These are phyloP conservation scores for Tulasnella sp. DNA, from an alignment of 768 basidiomycete genomes.

Conservation along the genomic window DNA sequence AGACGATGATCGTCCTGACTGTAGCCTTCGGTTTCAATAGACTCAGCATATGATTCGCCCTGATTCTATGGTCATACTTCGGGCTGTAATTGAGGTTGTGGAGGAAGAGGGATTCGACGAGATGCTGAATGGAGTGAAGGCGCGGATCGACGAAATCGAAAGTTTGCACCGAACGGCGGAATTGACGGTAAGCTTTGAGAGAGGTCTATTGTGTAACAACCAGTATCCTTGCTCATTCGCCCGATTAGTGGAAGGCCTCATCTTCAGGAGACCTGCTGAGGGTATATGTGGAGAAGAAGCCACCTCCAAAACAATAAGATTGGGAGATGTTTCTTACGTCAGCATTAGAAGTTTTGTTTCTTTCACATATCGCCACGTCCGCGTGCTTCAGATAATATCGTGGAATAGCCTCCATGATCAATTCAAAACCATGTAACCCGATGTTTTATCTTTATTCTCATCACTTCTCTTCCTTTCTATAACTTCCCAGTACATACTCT, in stretches of 20 bases:
- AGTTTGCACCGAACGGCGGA: conserved; percentile 69
- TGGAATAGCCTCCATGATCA: no score
- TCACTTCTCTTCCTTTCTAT: not conserved
- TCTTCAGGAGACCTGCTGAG: not conserved
- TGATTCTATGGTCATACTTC: conserved; percentile 66
- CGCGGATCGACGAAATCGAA: conserved; percentile 79
- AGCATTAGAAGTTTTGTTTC: not conserved
- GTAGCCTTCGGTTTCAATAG: conserved; percentile 28
- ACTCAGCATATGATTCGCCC: conserved; percentile 65
- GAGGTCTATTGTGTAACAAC: not conserved
- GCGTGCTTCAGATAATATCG: not conserved
- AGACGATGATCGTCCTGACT: not conserved
- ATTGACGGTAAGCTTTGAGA: conserved; percentile 42
- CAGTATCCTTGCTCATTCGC: not conserved
- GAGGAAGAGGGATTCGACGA: conserved; percentile 71
- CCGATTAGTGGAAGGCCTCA: not conserved
- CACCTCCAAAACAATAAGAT: no score
- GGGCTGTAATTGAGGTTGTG: conserved; percentile 59
- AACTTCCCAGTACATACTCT: not conserved
- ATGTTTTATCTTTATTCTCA: no score
- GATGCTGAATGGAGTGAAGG: conserved; percentile 57
- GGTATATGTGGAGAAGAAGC: conserved; percentile 4
- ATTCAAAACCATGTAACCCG: no score
- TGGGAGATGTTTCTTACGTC: no score
- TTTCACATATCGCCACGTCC: not conserved